These are phyloP conservation scores for Sarcodon sp. DNA, from an alignment of 768 basidiomycete genomes.

Conservation along the genomic window DNA sequence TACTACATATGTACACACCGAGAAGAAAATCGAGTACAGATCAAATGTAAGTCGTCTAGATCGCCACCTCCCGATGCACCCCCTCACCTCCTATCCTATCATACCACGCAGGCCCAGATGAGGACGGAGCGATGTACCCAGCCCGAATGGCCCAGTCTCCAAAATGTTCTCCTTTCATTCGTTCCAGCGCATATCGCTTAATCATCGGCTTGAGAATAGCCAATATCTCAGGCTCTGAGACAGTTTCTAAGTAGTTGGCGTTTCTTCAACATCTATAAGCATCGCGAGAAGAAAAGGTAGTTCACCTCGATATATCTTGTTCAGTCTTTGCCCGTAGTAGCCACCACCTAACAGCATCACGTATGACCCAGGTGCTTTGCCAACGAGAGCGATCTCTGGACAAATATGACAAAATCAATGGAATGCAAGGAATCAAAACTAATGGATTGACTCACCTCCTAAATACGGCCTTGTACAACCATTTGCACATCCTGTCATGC, in stretches of 20 bases:
- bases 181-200: conserved; percentile 82
- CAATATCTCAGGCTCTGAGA: conserved; percentile 86
- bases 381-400: conserved; percentile 88
- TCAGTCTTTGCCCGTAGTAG: conserved; percentile 87
- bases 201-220: conserved; percentile 89
- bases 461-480: conserved; percentile 91
- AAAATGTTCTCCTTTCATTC: conserved; percentile 80
- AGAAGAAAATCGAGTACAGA: background rate
- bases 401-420: background rate
- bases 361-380: conserved; percentile 90
- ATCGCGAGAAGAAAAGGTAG: background rate
- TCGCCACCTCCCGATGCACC: conserved; percentile 25
- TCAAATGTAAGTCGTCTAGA: background rate
- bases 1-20: too few relatives aligned
- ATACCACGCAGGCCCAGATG: conserved; percentile 79
- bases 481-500: conserved; percentile 97
- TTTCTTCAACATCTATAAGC: background rate
- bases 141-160: conserved; percentile 92
- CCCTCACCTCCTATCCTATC: conserved; percentile 75
- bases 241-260: conserved; percentile 51
- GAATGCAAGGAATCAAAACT: background rate
- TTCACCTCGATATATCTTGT: conserved; percentile 83
- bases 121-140: conserved; percentile 82
- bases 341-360: conserved; percentile 94
- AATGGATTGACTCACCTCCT: conserved; percentile 39